Percentiles rank a stretch among this genome's conserved stretches.
Evolutionary conservation across 2,329 filamentous ascomycete species (phyloP).

Genomic region (Orbilia quercus): DNA sequence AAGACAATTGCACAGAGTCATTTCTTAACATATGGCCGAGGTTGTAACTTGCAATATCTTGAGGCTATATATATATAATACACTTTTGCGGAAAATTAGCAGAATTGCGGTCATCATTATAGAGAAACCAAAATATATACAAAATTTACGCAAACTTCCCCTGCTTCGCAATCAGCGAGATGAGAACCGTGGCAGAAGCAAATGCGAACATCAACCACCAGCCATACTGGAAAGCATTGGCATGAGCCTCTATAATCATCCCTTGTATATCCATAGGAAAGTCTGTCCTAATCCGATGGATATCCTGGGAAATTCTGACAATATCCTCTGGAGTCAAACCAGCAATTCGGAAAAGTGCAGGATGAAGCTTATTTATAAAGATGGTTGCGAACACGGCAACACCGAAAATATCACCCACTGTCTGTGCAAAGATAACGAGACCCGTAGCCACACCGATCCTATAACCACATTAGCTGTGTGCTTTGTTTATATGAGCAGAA

Average conservation of each 20-base stretch:
- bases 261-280: constrained; percentile 12
- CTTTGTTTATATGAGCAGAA: neutral
- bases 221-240: constrained; percentile 19
- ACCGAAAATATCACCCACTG: constrained; percentile 33
- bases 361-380: constrained; percentile 30
- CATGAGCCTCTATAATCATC: constrained; percentile 21
- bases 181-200: constrained; percentile 15
- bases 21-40: too few species aligned
- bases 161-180: constrained; percentile 30
- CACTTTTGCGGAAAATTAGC: too few species aligned
- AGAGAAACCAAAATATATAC: too few species aligned
- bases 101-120: too few species aligned
- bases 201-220: constrained; percentile 41
- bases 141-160: constrained; percentile 17
- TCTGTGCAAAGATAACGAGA: constrained; percentile 34
- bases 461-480: constrained; percentile 10
- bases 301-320: constrained; percentile 18
- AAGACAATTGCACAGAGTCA: too few species aligned
- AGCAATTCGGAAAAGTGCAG: constrained; percentile 14
- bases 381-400: constrained; percentile 18
- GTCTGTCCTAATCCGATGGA: constrained; percentile 20
- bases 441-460: constrained; percentile 35
- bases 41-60: too few species aligned
- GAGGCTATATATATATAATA: too few species aligned
- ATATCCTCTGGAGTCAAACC: constrained; percentile 20